Evolutionary conservation across 768 basidiomycete species (phyloP), one percentile per base, ranked within the genome.

Genomic region (Hygrocybe punicea): DNA sequence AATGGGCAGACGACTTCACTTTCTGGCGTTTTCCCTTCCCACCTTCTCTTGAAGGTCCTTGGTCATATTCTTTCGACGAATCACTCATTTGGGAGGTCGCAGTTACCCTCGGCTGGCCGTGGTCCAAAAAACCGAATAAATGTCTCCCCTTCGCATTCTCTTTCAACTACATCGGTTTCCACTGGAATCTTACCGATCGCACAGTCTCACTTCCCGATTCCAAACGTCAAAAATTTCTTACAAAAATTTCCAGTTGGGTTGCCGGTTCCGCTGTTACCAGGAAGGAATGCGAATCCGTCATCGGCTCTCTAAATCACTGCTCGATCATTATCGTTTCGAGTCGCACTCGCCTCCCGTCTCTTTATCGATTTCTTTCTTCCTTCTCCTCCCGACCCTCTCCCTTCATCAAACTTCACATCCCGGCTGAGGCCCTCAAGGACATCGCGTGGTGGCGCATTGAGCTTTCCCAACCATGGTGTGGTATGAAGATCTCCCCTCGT

Each of bases 281-380:
- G 9, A 25, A 19, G n/a, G 60, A 61, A 0, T 34, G 61, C 0
- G 35, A 66, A 47, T 62, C 49, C 2, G 50, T 77, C 6, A 57
- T 65, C 39, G 69, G 74, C 0, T 66, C 70, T 0, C 61, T 76
- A 0, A 68, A 65, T 4, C 74, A 76, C 49, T 62, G 69, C 36
- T 47, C 67, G n/a, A 44, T 35, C 33, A 63, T 75, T 2, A 64
- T 69, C 51, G 53, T 55, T 0, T 53, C 59, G 0, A 63, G 67
- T 6, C 56, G 62, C 8, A 59, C 62, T 3, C 60, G 47, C 14
- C 65, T 70, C 1, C 62, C 68, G 0, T 63, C 62, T 0, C 55
- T 73, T 9, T 70, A 66, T 0, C 63, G 62, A 25, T 70, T 73
- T 16, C 62, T 63, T 1, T 46, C 62, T 1, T 4, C 6, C 16